Base-by-base conservation (phyloP, 2,329 filamentous ascomycete genomes). In the Amauroascus verrucosus region DNA sequence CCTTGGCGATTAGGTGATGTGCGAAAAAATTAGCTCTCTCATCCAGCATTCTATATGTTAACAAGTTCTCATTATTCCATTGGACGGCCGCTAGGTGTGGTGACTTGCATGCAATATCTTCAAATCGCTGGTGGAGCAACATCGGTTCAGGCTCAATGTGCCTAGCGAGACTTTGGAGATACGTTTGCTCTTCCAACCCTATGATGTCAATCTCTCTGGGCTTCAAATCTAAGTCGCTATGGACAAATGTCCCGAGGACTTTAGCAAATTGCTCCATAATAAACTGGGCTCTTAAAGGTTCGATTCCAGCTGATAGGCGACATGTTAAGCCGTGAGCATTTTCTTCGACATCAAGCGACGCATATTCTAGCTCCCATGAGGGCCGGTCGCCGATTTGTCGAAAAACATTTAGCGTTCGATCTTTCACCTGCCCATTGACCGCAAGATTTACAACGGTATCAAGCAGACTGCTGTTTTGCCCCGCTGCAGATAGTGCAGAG, bases 1-100 rank as follows among this genome's bases (percentile, higher is more conserved):
- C 53, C 14, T 47, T 26, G 2, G 22, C 24, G 18, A 48, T 46
- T 3, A 61, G 48, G 18, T 48, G 30, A 9, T 35, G 33, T 9
- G 56, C 56, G 9, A 58, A 38, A 16, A 26, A 33, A 13, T 52
- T 54, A 8, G 64, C 61, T 20, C 61, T 55, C 13, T 52, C 41
- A 54, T 61, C 56, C 14, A 60, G 32, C 32, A 55, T 43, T 41
- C 38, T 45, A 43, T 55, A 60, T 6, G 43, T 46, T 35, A 35
- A n/a, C 38, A 43, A 16, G 6, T 6, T 43, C 5, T 43, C 38
- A 13, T 43, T 43, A 9, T 43, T 43, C 38, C 38, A 43, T n/a
- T 43, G 38, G 8, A 43, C 38, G 14, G 38, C 38, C n/a, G 38
- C 38, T 13, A 43, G n/a, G n/a, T 43, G 38, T 43, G 38, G 38